Evolutionary conservation across 441 rosid species (phyloP), one percentile per base, ranked within the genome.

Genomic region (Hura crepitans): DNA sequence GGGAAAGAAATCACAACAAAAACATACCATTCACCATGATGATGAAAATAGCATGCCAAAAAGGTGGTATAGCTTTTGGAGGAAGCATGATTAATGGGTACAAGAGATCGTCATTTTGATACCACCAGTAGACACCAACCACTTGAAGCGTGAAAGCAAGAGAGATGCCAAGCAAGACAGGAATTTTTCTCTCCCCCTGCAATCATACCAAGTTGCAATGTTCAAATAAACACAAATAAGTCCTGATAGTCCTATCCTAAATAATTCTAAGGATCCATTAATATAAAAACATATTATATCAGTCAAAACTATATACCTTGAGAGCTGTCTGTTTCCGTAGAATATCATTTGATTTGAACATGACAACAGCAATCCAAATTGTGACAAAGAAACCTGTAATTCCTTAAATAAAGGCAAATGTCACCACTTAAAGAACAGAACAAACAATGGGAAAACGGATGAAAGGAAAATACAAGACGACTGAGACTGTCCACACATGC

Each of bases 321-420:
- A 89, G 76, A 64, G 95, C 89, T 11, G 95, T 87, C 78, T 89
- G 92, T 74, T 89, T 89, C 72, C 85, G 74, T 56, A 89, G 76
- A 61, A 89, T 83, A 74, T 87, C 92, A 82, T 89, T 89, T 53
- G 95, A 89, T 80, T 89, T 89, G 81, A 84, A 87, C 86, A 89
- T 82, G 71, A 89, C 90, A 56, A 88, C 86, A 18, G 89, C 86
- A 79, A 87, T 87, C 95, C 95, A 89, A 65, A 89, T 84, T 25
- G 92, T 82, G 61, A 89, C 87, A 74, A 89, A 87, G 87, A 89
- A 87, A 74, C 95, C 95, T 89, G 84, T 22, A 73, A 83, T 47
- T 61, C 73, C 81, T 70, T 75, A 65, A 42, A 80, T 66, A 77
- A 70, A 70, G 61, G 64, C 13, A 70, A 67, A 76, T 43, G 56